phyloP scores from a whole-genome alignment of 2,329 filamentous ascomycete species.

The Hysterium pulicare region DNA sequence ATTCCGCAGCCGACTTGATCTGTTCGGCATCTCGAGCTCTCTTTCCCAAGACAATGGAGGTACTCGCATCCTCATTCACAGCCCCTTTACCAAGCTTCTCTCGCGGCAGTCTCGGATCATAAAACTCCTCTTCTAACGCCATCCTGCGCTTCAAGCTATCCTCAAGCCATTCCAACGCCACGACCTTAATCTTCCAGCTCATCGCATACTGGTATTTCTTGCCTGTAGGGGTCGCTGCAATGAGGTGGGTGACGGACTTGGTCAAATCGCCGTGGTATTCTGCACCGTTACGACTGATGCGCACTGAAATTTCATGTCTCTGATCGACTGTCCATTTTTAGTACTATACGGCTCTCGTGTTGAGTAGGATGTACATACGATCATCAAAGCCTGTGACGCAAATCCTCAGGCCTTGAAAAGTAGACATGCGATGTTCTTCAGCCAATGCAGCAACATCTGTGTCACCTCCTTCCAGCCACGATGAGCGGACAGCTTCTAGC shows the following conservation, averaged over 20 bases:
- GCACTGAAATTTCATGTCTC: constrained; percentile 67
- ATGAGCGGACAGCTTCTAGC: constrained; percentile 73
- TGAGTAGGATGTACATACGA: constrained; percentile 39
- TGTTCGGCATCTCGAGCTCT: constrained; percentile 29
- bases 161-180: constrained; percentile 79
- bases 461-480: constrained; percentile 77
- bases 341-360: constrained; percentile 13
- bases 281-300: constrained; percentile 69
- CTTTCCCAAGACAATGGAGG: constrained; percentile 41
- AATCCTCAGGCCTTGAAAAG: constrained; percentile 61
- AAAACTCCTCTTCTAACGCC: constrained; percentile 83
- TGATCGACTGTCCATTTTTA: constrained; percentile 52
- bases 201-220: constrained; percentile 89
- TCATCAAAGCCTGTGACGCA: constrained; percentile 70
- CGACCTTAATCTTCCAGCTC: constrained; percentile 74
- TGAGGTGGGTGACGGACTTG: constrained; percentile 79
- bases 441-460: constrained; percentile 72
- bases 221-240: constrained; percentile 74
- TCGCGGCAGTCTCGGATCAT: constrained; percentile 68
- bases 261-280: constrained; percentile 85
- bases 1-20: constrained; percentile 41
- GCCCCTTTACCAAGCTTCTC: constrained; percentile 75
- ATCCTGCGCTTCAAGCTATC: constrained; percentile 83
- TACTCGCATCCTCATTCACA: constrained; percentile 53
- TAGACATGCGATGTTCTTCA: constrained; percentile 59